Evolutionary conservation across 371 early-diverging fungal species (phyloP).

Genomic region (Syncephalis plumigaleata): DNA sequence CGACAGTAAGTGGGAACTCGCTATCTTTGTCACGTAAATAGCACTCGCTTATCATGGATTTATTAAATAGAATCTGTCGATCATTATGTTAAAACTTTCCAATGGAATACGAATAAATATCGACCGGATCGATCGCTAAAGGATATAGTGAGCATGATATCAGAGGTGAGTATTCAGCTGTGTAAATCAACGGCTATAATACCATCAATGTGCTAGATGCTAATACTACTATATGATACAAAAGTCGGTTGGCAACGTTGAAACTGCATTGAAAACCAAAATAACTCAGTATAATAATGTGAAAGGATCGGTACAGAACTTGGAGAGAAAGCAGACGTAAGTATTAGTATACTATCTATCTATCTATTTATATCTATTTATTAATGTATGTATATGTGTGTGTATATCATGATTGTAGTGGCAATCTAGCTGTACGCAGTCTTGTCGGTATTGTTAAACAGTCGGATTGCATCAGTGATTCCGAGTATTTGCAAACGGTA

Average conservation of each 20-base stretch:
- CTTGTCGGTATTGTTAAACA: constrained; percentile 78
- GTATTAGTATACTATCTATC: too few relatives aligned
- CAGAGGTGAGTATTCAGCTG: constrained; percentile 14
- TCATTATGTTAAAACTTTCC: constrained; percentile 62
- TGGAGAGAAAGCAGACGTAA: constrained; percentile 71
- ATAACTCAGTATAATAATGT: constrained; percentile 64
- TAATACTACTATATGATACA: too few relatives aligned
- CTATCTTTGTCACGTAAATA: constrained; percentile 1
- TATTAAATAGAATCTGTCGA: constrained; percentile 28
- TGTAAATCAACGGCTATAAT: background rate
- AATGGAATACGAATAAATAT: constrained; percentile 95
- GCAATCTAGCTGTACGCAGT: constrained; percentile 76
- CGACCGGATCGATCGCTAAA: constrained; percentile 77
- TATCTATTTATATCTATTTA: too few relatives aligned
- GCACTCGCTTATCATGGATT: background rate
- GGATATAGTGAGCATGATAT: constrained; percentile 61
- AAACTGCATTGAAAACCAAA: constrained; percentile 72
- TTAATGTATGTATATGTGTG: too few relatives aligned
- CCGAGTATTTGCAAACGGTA: constrained; percentile 80
- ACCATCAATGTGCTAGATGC: too few relatives aligned
- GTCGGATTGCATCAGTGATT: constrained; percentile 76
- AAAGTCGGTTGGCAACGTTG: constrained; percentile 75
- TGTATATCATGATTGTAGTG: too few relatives aligned
- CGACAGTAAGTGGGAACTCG: constrained; percentile 41
- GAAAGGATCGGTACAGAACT: constrained; percentile 52